Base-by-base conservation (phyloP, 2,329 filamentous ascomycete species). In the Penicillium sp. region DNA sequence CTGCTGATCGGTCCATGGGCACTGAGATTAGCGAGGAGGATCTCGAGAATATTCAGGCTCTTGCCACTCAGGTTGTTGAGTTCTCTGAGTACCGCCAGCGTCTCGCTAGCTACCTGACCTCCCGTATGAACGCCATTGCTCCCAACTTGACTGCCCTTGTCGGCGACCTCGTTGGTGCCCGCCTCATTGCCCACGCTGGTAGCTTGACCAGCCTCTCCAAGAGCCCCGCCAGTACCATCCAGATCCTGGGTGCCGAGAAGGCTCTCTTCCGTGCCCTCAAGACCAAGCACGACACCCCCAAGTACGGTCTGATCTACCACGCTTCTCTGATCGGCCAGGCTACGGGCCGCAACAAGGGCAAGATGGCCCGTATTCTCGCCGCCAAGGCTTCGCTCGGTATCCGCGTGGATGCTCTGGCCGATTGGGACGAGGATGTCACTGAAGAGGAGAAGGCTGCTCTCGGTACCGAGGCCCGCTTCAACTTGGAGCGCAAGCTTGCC, bases 251-350 rank as follows among this genome's bases (percentile, higher is more conserved):
- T 83, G 95, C 95, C 61, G 95, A 99, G 83, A 99, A 99, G 85
- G 95, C 95, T 7, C 87, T 99, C 47, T 99, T 99, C 89, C 89
- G 95, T 73, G 95, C 95, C 20, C 84, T 99, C 65, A 99, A 99
- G 87, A 99, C 95, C 52, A 98, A 99, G 85, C 94, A 98, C 79
- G 92, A 97, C 74, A 99, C 95, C 41, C 95, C 95, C 74, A 99
- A 98, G 81, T 99, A 98, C 73, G 95, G 95, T 85, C 85, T 96
- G 66, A 91, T 96, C 76, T 96, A 95, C 81, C 90, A 96, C 79
- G 90, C 91, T 51, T 95, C 91, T 31, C 86, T 99, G 48, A 96
- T 99, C 66, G 96, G 95, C 47, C 95, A 99, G 81, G 95, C 95
- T 34, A 96, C 91, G 20, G 95, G 95, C 72, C 94, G 92, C 83